phyloP scores from a whole-genome alignment of 1,139 yeast genomes.

The Blastobotrys buckinghamii region DNA sequence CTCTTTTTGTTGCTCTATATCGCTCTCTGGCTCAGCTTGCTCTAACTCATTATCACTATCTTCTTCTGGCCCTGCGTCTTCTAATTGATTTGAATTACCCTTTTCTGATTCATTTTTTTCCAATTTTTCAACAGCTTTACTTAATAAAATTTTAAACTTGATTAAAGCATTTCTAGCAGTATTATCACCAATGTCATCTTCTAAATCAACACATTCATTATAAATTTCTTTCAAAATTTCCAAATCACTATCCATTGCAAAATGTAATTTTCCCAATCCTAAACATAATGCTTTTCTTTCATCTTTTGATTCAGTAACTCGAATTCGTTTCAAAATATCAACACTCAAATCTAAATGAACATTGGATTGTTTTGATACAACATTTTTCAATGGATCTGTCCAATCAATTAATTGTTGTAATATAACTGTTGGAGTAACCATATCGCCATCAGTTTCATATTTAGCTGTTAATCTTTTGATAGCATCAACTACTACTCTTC shows the following conservation, averaged over 20 bases:
- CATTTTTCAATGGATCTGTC: constrained; percentile 78
- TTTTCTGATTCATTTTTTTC: background rate
- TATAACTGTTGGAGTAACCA: constrained; percentile 52
- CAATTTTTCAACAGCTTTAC: constrained; percentile 12
- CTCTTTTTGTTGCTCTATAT: background rate
- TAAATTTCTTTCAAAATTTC: constrained; percentile 16
- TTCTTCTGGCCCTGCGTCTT: background rate
- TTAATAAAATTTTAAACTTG: constrained; percentile 10
- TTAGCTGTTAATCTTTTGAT: constrained; percentile 49
- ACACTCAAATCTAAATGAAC: constrained; percentile 56
- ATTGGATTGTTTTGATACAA: constrained; percentile 39
- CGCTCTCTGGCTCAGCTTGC: background rate
- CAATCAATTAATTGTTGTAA: constrained; percentile 74
- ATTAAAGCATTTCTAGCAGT: constrained; percentile 15
- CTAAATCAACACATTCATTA: constrained; percentile 28
- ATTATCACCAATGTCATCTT: constrained; percentile 21
- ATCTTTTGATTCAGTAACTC: constrained; percentile 43
- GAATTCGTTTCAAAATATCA: constrained; percentile 44
- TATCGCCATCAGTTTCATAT: constrained; percentile 36
- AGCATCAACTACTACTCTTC: constrained; percentile 62
- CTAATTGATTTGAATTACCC: background rate
- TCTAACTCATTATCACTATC: background rate
- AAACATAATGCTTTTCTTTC: constrained; percentile 53
- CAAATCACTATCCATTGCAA: constrained; percentile 27
- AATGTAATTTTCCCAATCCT: constrained; percentile 46